Evolutionary conservation across 371 early-diverging fungal genomes (phyloP), one percentile per base, ranked within the genome.

Genomic region (Mucor racemosus): DNA sequence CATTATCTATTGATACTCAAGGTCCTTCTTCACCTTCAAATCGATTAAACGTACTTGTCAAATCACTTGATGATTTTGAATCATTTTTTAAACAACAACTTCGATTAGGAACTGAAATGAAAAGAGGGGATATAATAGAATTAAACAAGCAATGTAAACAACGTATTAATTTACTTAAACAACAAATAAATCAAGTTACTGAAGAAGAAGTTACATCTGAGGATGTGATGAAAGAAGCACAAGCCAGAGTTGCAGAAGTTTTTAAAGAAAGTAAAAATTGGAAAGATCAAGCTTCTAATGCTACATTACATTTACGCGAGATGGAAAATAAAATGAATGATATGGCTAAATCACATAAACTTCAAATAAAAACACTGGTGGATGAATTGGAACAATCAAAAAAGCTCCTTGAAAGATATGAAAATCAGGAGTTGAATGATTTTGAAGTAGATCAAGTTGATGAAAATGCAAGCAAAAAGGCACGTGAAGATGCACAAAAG

Each of bases 281-380:
- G 69, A 65, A 56, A 33, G 19, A 48, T 21, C 60, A 61, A 13
- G 65, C 64, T 34, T 64, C 61, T 1, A 26, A 8, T 13, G 60
- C 34, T 0, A 31, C 39, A 4, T 0, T 57, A 13, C 65, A 69
- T 35, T n/a, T 21, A 34, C 46, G 46, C 9, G 65, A 65, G 19
- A 21, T 61, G 5, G 65, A 65, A 17, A 69, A 69, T 14, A 64
- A 69, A 13, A 69, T 69, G 64, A 38, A 21, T 7, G 61, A 55
- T 15, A 33, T 65, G 13, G 34, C 44, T 1, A 61, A 60, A n/a
- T 7, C 60, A 6, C 56, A 69, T 33, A 39, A 38, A 5, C 40
- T 11, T 17, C 65, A 48, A 60, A 40, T 60, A 1, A 42, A 31
- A 15, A 61, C 61, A 17, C 46, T 69, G 0, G 61, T 69, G 0